A percentile compares a stretch with the other conserved stretches of the same genome.
phyloP scores from a whole-genome alignment of 1,284 basidiomycete genomes.

The Ceratobasidium sp. region DNA sequence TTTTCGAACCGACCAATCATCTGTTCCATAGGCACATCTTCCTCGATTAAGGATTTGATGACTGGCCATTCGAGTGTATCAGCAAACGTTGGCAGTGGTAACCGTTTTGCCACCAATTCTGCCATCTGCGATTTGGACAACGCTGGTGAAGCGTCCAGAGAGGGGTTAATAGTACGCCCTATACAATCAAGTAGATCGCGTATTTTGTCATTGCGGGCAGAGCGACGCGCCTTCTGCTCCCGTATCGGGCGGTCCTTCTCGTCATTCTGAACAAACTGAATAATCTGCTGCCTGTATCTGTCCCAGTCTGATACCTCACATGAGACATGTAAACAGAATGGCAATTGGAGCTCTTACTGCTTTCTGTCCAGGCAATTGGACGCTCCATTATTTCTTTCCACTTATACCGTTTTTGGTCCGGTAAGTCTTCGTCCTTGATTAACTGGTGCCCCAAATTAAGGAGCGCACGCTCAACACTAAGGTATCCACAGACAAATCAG shows the following conservation, averaged over 20 bases:
- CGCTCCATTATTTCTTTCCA: slow-evolving; percentile 1
- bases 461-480: neutral
- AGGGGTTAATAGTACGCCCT: neutral
- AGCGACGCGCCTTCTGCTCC: neutral
- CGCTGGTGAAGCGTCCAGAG: neutral
- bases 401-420: neutral
- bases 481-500: neutral
- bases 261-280: neutral
- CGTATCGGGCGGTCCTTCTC: slow-evolving; percentile 1
- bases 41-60: neutral
- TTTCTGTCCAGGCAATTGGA: neutral
- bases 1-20: neutral
- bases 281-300: neutral
- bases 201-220: neutral
- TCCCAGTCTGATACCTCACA: neutral
- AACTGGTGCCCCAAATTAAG: neutral
- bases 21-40: neutral
- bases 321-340: too few relatives aligned
- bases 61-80: slow-evolving; percentile 2
- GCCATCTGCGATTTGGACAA: neutral
- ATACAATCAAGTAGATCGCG: neutral
- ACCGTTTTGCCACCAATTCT: neutral
- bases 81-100: neutral
- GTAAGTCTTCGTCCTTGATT: neutral
- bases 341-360: neutral